phyloP scores from a whole-genome alignment of 768 basidiomycete species.

The Termitomyces sp. region DNA sequence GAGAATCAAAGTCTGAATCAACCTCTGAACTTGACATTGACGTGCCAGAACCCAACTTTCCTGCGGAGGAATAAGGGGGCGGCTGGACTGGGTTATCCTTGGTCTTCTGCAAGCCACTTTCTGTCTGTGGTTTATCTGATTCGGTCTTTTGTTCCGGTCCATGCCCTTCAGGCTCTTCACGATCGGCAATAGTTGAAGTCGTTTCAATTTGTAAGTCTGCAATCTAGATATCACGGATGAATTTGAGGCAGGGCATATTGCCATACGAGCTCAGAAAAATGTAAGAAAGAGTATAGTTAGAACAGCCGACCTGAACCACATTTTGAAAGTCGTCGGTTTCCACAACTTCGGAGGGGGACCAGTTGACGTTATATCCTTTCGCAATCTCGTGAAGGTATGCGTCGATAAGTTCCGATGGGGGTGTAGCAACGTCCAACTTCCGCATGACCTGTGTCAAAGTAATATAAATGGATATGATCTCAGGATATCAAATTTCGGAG shows the following conservation, averaged over 20 bases:
- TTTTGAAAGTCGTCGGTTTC: constrained; percentile 23
- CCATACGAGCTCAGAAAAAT: background rate
- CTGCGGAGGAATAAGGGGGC: constrained; percentile 17
- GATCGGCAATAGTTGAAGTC: constrained; percentile 4
- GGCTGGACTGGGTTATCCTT: constrained; percentile 14
- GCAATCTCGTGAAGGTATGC: constrained; percentile 88
- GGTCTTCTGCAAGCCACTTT: constrained; percentile 28
- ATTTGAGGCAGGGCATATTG: background rate
- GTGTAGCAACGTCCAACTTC: constrained; percentile 68
- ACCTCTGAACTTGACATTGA: constrained; percentile 22
- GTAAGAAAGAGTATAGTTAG: background rate
- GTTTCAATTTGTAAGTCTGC: constrained; percentile 12
- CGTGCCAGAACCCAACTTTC: constrained; percentile 14
- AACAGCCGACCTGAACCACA: constrained; percentile 32
- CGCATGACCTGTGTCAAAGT: constrained; percentile 52
- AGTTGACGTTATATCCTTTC: constrained; percentile 75
- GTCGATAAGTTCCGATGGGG: constrained; percentile 71
- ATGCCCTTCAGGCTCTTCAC: constrained; percentile 22
- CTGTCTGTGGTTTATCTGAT: constrained; percentile 37
- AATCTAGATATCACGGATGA: constrained; percentile 8
- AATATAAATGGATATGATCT: background rate
- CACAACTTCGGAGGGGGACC: constrained; percentile 31
- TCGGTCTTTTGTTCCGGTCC: constrained; percentile 22
- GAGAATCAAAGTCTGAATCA: constrained; percentile 69
- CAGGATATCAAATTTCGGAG: background rate